phyloP scores from a whole-genome alignment of 176 grass and related monocot genomes.

The Triticum aestivum region DNA sequence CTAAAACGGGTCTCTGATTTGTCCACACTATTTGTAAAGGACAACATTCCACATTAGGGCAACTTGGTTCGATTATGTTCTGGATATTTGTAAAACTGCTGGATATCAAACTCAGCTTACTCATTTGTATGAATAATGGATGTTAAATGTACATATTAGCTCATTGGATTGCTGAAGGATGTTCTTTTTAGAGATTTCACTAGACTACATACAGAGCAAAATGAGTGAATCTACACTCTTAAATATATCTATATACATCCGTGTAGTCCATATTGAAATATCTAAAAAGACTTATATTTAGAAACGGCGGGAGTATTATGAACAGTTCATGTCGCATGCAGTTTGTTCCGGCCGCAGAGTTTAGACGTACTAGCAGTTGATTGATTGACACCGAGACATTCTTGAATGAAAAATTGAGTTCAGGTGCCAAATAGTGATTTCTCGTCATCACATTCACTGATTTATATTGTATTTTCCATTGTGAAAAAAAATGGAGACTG shows the following conservation, averaged over 20 bases:
- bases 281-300: no score
- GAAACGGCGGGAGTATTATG: neutral
- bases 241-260: no score
- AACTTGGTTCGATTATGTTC: neutral
- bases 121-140: neutral
- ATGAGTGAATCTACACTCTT: no score
- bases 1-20: neutral
- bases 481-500: neutral
- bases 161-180: neutral
- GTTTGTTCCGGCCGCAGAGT: neutral
- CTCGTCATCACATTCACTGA: no score
- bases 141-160: neutral
- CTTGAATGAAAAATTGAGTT: neutral
- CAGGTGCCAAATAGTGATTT: neutral
- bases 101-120: neutral
- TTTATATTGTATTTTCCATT: no score
- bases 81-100: neutral
- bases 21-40: slow-evolving; percentile 12
- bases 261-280: no score
- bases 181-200: no score
- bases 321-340: neutral
- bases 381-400: neutral
- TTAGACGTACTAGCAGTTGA: neutral
- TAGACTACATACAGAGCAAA: no score
- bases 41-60: neutral